phyloP scores from a whole-genome alignment of 208 protist genomes.

The Wallacemonas sp. region DNA sequence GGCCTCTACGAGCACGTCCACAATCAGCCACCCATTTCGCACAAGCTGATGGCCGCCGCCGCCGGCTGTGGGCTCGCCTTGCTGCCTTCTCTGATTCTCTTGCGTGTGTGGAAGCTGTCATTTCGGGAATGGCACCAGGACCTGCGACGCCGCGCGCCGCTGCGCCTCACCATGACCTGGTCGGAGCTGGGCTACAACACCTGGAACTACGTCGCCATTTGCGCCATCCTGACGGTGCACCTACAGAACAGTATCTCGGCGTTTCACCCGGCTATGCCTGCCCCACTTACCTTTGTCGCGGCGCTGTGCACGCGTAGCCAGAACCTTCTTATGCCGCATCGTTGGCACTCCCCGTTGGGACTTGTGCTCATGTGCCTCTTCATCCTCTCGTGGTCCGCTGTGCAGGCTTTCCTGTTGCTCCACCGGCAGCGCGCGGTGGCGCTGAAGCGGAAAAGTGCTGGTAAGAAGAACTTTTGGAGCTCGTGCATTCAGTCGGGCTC shows the following conservation, averaged over 20 bases:
- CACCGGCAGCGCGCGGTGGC: slow-evolving; percentile 3
- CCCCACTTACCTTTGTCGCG: slow-evolving; percentile 48
- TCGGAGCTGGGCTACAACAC: slow-evolving; percentile 62
- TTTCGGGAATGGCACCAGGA: slow-evolving; percentile 41
- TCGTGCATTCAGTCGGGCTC: slow-evolving; percentile 20
- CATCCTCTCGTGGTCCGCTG: slow-evolving; percentile 1
- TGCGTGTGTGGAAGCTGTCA: slow-evolving; percentile 34
- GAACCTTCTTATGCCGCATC: slow-evolving; percentile 62
- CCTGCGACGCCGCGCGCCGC: slow-evolving; percentile 31
- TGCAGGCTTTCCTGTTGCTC: not conserved
- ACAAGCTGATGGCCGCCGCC: slow-evolving; percentile 31
- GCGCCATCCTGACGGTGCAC: slow-evolving; percentile 32
- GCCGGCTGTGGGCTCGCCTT: slow-evolving; percentile 22
- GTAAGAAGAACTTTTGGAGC: not conserved
- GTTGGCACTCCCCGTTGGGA: slow-evolving; percentile 11
- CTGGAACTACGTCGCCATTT: slow-evolving; percentile 60
- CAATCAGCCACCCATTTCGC: slow-evolving; percentile 9
- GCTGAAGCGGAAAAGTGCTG: not conserved
- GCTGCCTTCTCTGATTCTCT: slow-evolving; percentile 32
- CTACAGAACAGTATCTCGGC: slow-evolving; percentile 49
- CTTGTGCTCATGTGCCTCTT: slow-evolving; percentile 7
- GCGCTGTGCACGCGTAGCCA: slow-evolving; percentile 47
- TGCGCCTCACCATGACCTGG: slow-evolving; percentile 59
- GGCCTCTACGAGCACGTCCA: slow-evolving; percentile 23
- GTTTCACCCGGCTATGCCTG: slow-evolving; percentile 51